Evolutionary conservation across 805 yeast species (phyloP).

Genomic region (Clavispora carvajalis): DNA sequence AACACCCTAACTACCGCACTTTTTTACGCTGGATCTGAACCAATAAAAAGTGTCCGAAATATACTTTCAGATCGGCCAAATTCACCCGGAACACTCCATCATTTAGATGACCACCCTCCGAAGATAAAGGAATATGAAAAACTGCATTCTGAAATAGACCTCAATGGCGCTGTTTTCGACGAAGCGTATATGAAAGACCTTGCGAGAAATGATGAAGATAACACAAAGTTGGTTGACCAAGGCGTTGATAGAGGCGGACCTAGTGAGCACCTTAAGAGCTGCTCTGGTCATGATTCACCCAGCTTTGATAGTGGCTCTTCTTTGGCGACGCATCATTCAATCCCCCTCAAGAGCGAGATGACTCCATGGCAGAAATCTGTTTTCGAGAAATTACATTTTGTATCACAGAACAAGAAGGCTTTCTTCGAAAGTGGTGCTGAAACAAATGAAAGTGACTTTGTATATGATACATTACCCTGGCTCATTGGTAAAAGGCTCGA

Average conservation of each 20-base stretch:
- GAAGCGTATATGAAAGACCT: too few relatives aligned
- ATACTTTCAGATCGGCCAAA: neutral
- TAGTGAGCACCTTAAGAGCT: too few relatives aligned
- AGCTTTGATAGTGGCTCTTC: neutral
- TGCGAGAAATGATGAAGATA: too few relatives aligned
- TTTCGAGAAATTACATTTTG: slow-evolving; percentile 13
- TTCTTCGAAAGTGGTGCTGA: slow-evolving; percentile 12
- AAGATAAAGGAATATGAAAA: too few relatives aligned
- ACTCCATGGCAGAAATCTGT: slow-evolving; percentile 27
- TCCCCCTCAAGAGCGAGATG: slow-evolving; percentile 10
- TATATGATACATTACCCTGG: slow-evolving; percentile 14
- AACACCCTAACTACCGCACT: slow-evolving; percentile 27
- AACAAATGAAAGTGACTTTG: slow-evolving; percentile 4
- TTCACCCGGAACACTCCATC: too few relatives aligned
- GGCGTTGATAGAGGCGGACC: too few relatives aligned
- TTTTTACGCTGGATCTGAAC: slow-evolving; percentile 23
- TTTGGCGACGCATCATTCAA: neutral
- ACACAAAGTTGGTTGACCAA: too few relatives aligned
- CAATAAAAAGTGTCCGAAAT: slow-evolving; percentile 3
- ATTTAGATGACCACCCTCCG: too few relatives aligned
- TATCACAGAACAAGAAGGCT: slow-evolving; percentile 6
- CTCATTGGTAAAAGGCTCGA: slow-evolving; percentile 32
- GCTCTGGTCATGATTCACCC: neutral
- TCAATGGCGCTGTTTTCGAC: too few relatives aligned
- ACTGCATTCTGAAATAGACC: too few relatives aligned